Base-by-base conservation (phyloP, 768 basidiomycete genomes). In the Cystobasidium tubakii region DNA sequence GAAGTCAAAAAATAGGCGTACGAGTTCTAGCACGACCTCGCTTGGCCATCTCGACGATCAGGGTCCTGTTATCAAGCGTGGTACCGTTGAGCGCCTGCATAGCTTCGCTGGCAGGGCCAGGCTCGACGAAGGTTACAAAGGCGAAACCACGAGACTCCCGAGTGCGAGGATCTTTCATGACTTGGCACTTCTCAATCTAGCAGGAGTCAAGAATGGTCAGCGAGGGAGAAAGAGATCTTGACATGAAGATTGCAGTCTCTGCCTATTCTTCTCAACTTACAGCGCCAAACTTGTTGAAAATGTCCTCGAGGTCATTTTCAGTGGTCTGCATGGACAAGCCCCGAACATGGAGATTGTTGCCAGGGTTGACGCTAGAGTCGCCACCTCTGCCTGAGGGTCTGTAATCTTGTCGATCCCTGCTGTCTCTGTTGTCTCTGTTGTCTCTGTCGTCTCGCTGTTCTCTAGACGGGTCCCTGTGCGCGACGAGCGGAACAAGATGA, bases 91-190 rank as follows among this genome's bases (percentile, higher is more conserved):
- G 83, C 4, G 88, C 89, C 42, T 90, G 87, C 75, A 97, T 87
- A 70, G 90, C 91, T 54, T 92, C 91, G 54, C 94, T 90, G 4
- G 95, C 96, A 78, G 96, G 95, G 78, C 95, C 94, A 9, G 76
- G 80, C 29, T 86, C 86, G 81, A 87, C 88, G 88, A 91, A 89
- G 63, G 88, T 90, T 75, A 96, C 93, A 82, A 97, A 98, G 19
- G 92, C 94, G 77, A 90, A 90, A 57, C 88, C 88, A 76, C 88
- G 87, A 60, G 88, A 91, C 86, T 86, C 84, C 80, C 86, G 84
- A 75, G 86, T 83, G 80, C 87, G 87, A 27, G 87, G 87, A 81
- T 88, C 87, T 79, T 84, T 84, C 87, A 88, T 88, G 81, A 88
- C 84, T 74, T 85, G 83, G 57, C 84, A 85, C 79, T 87, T 87